phyloP scores from a whole-genome alignment of 73 alveolate species.

The Uronychia setigera region DNA sequence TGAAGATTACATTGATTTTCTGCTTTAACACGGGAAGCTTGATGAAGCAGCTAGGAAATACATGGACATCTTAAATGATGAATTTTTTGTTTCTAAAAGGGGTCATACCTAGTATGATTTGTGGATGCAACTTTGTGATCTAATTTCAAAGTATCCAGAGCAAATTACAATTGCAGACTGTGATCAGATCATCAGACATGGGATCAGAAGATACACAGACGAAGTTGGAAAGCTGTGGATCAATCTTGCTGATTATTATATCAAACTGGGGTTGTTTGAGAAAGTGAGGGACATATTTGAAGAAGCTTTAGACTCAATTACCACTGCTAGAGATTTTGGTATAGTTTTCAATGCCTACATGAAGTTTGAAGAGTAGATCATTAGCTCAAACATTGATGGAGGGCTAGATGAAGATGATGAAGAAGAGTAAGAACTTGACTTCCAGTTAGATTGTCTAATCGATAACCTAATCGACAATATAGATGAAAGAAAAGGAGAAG shows the following conservation, averaged over 20 bases:
- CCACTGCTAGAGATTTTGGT: conserved; percentile 95
- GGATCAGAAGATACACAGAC: conserved; percentile 89
- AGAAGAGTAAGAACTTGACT: conserved; percentile 49
- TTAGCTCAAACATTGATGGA: conserved; percentile 30
- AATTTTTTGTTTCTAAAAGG: conserved; percentile 75
- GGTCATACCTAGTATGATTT: conserved; percentile 84
- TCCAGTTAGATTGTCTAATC: conserved; percentile 26
- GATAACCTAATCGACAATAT: conserved; percentile 31
- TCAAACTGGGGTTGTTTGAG: conserved; percentile 82
- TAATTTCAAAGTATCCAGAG: conserved; percentile 89
- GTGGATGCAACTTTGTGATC: conserved; percentile 91
- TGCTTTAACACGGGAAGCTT: conserved; percentile 71
- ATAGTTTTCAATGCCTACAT: conserved; percentile 93
- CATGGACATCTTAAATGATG: conserved; percentile 88
- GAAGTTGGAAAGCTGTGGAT: conserved; percentile 95
- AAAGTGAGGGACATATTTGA: conserved; percentile 95
- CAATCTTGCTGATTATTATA: conserved; percentile 89
- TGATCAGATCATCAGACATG: conserved; percentile 87
- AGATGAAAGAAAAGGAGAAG: conserved; percentile 48
- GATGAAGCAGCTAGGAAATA: conserved; percentile 79
- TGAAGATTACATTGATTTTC: conserved; percentile 88
- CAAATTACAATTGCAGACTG: conserved; percentile 59
- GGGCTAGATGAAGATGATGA: conserved; percentile 68
- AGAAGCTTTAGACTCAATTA: conserved; percentile 91
- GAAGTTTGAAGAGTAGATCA: conserved; percentile 89